Evolutionary conservation across 164 flowering plant species (phyloP), one percentile per base, ranked within the genome.

Genomic region (Akebia trifoliata): DNA sequence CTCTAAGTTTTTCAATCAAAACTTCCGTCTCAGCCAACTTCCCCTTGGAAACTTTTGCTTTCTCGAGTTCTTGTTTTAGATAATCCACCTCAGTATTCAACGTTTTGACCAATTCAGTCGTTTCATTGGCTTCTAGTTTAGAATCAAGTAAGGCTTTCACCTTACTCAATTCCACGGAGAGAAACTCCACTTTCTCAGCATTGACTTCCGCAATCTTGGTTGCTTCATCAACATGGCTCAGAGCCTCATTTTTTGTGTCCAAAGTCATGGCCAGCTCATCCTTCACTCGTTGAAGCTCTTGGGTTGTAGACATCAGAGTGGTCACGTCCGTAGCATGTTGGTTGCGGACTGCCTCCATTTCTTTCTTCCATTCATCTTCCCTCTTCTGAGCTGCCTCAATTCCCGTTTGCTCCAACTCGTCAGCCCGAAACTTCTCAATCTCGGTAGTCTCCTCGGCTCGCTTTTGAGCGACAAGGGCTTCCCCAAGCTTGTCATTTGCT

Each of bases 391-490:
- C 71, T 4, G 84, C 77, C 63, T 89, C 97, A 57, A 92, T 82
- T 25, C 84, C 89, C 0, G 77, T 81, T 64, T 86, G 96, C 64
- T 91, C 96, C 77, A 86, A 52, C 63, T 87, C 98, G 49, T 81
- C 78, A 25, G 98, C 89, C 12, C 95, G 82, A 63, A 92, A 92
- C 66, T 85, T 92, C 70, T 89, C 97, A 43, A 87, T 84, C 75
- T 92, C 98, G 22, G 83, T 78, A 66, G 63, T 64, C 67, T 92
- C 97, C 64, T 87, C 95, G 1, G 96, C 95, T 61, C 77, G 69
- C 70, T 92, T 92, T 60, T 85, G 97, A 65, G 93, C 86, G 60
- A 77, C 83, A 70, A 83, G 46, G 46, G 94, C 87, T 66, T 87
- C 94, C 34, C 69, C 60, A 25, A 89, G 89, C 64, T 87, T 92